Conservation (phyloP, 352 stramenopile genomes). For the Phytophthora palmivora region DNA sequence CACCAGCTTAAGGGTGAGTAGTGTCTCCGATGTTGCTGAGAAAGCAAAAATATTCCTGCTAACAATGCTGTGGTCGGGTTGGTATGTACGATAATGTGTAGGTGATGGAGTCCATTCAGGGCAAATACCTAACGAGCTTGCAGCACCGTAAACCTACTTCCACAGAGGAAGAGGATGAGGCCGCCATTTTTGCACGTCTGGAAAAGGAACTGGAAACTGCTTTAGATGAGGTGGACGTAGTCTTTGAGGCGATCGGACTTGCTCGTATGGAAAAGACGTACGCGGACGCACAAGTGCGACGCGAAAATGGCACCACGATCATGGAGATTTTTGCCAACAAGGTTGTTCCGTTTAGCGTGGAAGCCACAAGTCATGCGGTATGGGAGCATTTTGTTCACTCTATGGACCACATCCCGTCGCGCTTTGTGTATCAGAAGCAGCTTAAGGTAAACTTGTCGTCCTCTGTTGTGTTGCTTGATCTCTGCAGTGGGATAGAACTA, state of each 20-base stretch:
- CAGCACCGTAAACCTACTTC: conserved; percentile 48
- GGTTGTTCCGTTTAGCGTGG: conserved; percentile 56
- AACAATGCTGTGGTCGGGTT: conserved; percentile 30
- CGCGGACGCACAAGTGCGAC: conserved; percentile 53
- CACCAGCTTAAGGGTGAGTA: conserved; percentile 47
- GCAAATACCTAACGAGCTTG: conserved; percentile 48
- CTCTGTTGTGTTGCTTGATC: neutral
- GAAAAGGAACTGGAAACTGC: conserved; percentile 51
- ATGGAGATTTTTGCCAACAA: conserved; percentile 73
- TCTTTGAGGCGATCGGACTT: conserved; percentile 60
- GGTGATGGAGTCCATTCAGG: conserved; percentile 60
- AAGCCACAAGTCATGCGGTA: conserved; percentile 47
- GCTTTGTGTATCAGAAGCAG: conserved; percentile 62
- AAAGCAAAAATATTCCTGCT: conserved; percentile 21
- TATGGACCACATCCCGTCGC: conserved; percentile 66
- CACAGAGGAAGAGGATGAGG: conserved; percentile 50
- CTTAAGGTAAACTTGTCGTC: conserved; percentile 39
- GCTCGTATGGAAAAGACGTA: conserved; percentile 59
- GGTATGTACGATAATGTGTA: conserved; percentile 33
- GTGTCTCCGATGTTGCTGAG: neutral
- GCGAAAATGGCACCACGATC: conserved; percentile 47
- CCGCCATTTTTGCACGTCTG: conserved; percentile 54
- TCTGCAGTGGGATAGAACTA: conserved; percentile 8
- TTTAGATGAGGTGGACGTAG: conserved; percentile 51
- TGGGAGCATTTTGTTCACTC: conserved; percentile 66